Evolutionary conservation across 2,329 filamentous ascomycete genomes (phyloP), one percentile per base, ranked within the genome.

Genomic region (Bipolaris gigantea): DNA sequence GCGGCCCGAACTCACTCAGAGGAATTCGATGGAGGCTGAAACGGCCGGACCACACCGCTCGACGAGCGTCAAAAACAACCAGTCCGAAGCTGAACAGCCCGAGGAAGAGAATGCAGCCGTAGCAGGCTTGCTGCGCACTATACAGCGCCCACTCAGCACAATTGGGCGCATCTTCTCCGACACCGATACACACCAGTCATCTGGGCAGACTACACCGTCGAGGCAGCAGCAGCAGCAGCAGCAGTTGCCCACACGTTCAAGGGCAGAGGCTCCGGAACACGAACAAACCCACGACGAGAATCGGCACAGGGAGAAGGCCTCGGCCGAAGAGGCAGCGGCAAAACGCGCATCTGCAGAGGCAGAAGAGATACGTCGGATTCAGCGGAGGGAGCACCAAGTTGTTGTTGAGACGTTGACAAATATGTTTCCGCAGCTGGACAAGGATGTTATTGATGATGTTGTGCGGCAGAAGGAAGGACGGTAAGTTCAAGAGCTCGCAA

Each of bases 401-500:
- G 87, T 99, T 7, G 93, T 97, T 2, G 94, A 97, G 76, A 97
- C 94, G 33, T 78, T 99, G 53, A 87, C 90, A 43, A 89, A 91
- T 65, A 99, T 99, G 94, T 99, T 99, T 73, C 94, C 94, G 0
- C 92, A 95, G 70, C 79, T 99, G 46, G 94, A 99, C 73, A 85
- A 86, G 67, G 95, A 99, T 44, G 84, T 99, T 34, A 97, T 99
- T 70, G 92, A 92, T 67, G 94, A 99, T 77, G 94, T 99, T 36
- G 94, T 99, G 23, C 87, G 93, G 73, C 86, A 95, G 78, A 97
- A 99, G 77, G 88, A 97, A 75, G 95, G 94, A 71, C 85, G 90
- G 91, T 93, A 75, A 78, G 89, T 83, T 83, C 38, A 18, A 23
- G 13, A 8, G 11, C 11, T 5, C 5, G 15, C 19, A 16, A 16